Evolutionary conservation across 2,329 filamentous ascomycete genomes (phyloP).

Genomic region (Aspergillus awamori): DNA sequence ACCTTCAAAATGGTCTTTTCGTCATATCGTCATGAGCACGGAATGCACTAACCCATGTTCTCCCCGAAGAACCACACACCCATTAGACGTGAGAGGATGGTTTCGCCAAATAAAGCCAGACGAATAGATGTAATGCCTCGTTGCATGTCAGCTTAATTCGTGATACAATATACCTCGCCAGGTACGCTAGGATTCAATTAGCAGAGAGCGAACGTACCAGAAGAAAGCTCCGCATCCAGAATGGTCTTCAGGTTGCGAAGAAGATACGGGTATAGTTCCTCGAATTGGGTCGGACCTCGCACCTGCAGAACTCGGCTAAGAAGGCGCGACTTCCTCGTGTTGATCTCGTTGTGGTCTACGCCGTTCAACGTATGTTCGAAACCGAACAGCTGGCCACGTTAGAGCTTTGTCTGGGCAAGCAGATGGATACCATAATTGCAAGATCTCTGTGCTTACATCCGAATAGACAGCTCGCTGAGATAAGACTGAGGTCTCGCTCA

Average conservation of each 20-base stretch:
- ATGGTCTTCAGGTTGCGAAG: not conserved
- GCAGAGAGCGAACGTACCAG: not conserved
- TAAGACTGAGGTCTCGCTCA: not conserved
- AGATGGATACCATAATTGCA: not conserved
- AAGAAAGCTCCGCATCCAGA: not conserved
- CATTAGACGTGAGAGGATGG: not conserved
- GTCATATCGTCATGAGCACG: too few species aligned
- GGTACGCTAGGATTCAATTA: not conserved
- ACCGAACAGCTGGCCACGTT: not conserved
- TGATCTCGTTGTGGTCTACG: not conserved
- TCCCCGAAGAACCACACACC: not conserved
- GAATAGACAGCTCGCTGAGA: not conserved
- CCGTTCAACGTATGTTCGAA: not conserved
- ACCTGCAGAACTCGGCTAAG: not conserved
- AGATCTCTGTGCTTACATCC: not conserved
- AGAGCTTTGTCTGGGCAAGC: not conserved
- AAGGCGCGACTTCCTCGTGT: not conserved
- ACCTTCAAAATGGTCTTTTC: too few species aligned
- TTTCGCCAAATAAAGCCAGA: not conserved
- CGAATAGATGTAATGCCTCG: not conserved
- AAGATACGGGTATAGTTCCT: not conserved
- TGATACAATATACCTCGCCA: not conserved
- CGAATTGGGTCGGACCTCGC: not conserved
- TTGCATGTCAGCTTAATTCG: not conserved
- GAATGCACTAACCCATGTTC: not conserved